Percentiles rank a stretch among this genome's conserved stretches.
These are phyloP conservation scores for Irpex lacteus DNA, from an alignment of 1,284 basidiomycete genomes.

Conservation along the genomic window DNA sequence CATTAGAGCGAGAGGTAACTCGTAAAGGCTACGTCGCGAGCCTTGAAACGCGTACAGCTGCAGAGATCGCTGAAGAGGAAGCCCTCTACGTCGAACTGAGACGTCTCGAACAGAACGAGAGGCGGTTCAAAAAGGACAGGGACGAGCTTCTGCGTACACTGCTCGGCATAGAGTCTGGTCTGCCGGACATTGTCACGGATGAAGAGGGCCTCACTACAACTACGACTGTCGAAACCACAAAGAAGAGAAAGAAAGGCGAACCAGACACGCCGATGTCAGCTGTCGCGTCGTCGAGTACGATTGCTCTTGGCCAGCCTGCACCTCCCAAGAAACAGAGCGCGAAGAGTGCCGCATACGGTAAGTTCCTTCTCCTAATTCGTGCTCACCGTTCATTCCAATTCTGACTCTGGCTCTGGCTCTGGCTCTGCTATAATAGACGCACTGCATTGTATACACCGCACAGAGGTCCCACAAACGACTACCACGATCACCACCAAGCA, in stretches of 20 bases:
- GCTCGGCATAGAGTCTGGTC: slow-evolving; percentile 81
- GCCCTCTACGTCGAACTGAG: slow-evolving; percentile 94
- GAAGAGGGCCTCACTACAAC: slow-evolving; percentile 43
- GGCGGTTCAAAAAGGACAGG: slow-evolving; percentile 84
- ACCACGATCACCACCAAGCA: slow-evolving; percentile 53
- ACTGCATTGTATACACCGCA: slow-evolving; percentile 72
- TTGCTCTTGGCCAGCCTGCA: slow-evolving; percentile 40
- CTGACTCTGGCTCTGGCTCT: not conserved
- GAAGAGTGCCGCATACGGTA: slow-evolving; percentile 61
- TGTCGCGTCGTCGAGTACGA: slow-evolving; percentile 40
- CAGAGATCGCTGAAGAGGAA: slow-evolving; percentile 95
- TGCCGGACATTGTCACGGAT: slow-evolving; percentile 66
- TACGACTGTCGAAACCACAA: slow-evolving; percentile 30
- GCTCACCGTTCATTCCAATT: not conserved
- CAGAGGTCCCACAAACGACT: slow-evolving; percentile 51
- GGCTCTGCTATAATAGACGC: slow-evolving; percentile 41
- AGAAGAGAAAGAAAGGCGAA: slow-evolving; percentile 58
- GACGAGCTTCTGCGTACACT: slow-evolving; percentile 88
- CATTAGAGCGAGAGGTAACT: slow-evolving; percentile 78
- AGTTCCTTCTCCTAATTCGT: slow-evolving; percentile 9
- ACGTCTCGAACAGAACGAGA: slow-evolving; percentile 90
- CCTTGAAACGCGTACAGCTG: slow-evolving; percentile 82
- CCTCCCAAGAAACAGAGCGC: slow-evolving; percentile 43
- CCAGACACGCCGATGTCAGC: slow-evolving; percentile 46
- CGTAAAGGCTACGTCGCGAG: slow-evolving; percentile 88